Evolutionary conservation across 805 yeast species (phyloP).

Genomic region (Candida railenensis): DNA sequence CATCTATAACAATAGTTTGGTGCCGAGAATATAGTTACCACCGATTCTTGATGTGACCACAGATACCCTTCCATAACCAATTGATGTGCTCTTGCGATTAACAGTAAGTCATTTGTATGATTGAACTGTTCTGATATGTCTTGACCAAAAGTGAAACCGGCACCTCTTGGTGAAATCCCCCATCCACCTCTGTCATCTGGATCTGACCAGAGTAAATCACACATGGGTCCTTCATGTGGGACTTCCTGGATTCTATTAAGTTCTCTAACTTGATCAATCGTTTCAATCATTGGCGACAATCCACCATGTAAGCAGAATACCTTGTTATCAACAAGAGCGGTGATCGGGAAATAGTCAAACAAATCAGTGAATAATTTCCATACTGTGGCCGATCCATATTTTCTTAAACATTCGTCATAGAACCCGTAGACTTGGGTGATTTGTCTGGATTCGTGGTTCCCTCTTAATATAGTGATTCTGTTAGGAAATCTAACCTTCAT

Average conservation of each 20-base stretch:
- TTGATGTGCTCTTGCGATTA: constrained; percentile 95
- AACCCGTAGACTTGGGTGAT: constrained; percentile 96
- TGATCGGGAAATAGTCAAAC: constrained; percentile 90
- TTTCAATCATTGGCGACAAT: constrained; percentile 89
- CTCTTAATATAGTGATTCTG: constrained; percentile 88
- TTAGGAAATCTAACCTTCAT: constrained; percentile 91
- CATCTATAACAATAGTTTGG: constrained; percentile 97
- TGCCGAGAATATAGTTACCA: constrained; percentile 91
- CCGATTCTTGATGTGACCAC: constrained; percentile 93
- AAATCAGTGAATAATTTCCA: constrained; percentile 92
- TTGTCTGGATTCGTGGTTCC: constrained; percentile 94
- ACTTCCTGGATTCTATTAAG: constrained; percentile 92
- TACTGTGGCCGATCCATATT: constrained; percentile 88
- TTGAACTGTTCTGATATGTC: constrained; percentile 92
- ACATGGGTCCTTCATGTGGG: constrained; percentile 98
- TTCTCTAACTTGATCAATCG: constrained; percentile 88
- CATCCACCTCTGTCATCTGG: constrained; percentile 98
- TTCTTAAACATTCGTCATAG: constrained; percentile 91
- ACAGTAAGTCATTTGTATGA: constrained; percentile 79
- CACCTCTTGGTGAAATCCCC: constrained; percentile 98
- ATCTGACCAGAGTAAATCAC: constrained; percentile 94
- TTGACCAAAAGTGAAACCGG: constrained; percentile 97
- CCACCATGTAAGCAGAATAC: constrained; percentile 95
- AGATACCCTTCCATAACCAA: constrained; percentile 96
- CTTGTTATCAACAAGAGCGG: constrained; percentile 88